Base-by-base conservation (phyloP, 345 rosid species). In the Citrus trifoliata region DNA sequence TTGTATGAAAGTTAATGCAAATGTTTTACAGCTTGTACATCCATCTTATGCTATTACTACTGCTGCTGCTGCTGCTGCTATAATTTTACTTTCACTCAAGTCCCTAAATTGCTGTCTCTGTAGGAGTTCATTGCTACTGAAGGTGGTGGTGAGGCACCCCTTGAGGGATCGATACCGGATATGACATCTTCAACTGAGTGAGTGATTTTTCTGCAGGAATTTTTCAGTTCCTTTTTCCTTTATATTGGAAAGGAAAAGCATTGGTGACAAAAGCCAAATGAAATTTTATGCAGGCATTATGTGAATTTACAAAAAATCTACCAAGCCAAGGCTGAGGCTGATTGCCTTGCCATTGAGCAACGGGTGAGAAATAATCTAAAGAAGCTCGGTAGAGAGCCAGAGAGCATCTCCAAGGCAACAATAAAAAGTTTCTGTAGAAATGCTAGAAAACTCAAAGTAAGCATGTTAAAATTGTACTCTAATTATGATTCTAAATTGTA, bases 141-240 rank as follows among this genome's bases (percentile, higher is more conserved):
- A 91, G 98, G 99, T 51, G 83, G 82, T 75, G 97, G 95, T 48
- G 99, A 94, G 84, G 93, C 86, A 80, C 99, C 99, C 24, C 97
- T 96, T 70, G 98, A 94, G 88, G 99, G 99, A 55, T 91, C 95
- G n/a, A 92, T 95, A 70, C 99, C 98, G 13, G 99, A 95, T 87
- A 95, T 95, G 97, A 95, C 99, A 37, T 95, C 99, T 80, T 93
- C 99, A 80, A 95, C 99, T 33, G 99, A 95, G 99, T 95, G 67
- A 88, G 96, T 89, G 58, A 60, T 76, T 37, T 67, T 19, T 35
- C 27, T 16, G 28, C 59, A 0, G 24, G 68, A 40, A 78, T 53
- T 60, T 64, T 70, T 24, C 16, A 40, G 51, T 27, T 53, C 53
- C 62, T 79, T 51, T 28, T 71, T 28, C 38, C 38, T 18, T 61